Evolutionary conservation across 1,284 basidiomycete species (phyloP), one percentile per base, ranked within the genome.

Genomic region (Heterobasidion parviporum): DNA sequence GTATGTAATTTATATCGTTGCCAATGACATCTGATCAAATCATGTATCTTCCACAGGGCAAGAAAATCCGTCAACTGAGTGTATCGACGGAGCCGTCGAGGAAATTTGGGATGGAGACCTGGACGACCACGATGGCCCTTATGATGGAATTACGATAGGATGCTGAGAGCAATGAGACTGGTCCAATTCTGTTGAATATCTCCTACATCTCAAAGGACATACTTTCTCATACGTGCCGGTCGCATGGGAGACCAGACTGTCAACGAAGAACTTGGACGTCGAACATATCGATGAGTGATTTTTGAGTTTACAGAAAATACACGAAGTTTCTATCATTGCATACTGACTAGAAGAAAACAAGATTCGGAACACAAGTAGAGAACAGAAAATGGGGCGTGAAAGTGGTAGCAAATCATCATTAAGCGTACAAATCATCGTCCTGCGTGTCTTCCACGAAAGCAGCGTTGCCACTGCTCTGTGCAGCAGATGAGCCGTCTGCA

Each of bases 341-440:
- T 41, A 3, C 38, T 4, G 12, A 41, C 38, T 8, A 41, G n/a
- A 41, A 4, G 10, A 41, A 41, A 10, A 41, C 12, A n/a, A 41
- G 38, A 41, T 41, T 41, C 8, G 38, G 38, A 7, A 41, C 5
- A n/a, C 26, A 26, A 26, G n/a, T 41, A 41, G 38, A n/a, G 6
- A n/a, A 41, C 10, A 12, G 38, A 41, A 41, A 41, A 41, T 10
- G n/a, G 38, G n/a, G 38, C 4, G 10, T 20, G 47, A 16, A 20
- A 20, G 47, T 16, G 8, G 12, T 26, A 18, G 12, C 15, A 52
- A 8, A 41, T 41, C 12, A n/a, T 41, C 38, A 57, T 46, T 54
- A 88, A 59, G 92, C 91, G 65, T 94, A 95, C 65, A 95, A 70
- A 68, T 95, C 94, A 61, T 96, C 93, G 64, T 95, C 93, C 49